Conservation (phyloP, 1,284 basidiomycete genomes). For the Sporisorium exsertum region DNA sequence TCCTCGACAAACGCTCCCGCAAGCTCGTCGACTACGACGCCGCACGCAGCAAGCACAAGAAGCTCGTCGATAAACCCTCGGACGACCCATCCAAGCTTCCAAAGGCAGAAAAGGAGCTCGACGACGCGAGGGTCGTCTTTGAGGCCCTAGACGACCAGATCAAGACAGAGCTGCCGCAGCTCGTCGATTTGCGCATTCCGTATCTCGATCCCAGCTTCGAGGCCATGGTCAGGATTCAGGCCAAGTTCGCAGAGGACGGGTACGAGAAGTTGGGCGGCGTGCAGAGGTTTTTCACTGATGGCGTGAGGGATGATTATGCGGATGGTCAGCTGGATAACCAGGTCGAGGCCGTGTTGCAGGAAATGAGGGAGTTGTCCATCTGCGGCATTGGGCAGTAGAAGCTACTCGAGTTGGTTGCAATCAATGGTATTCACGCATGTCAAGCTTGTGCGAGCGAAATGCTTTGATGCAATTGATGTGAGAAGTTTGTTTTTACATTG, state of each 20-base stretch:
- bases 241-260: conserved; percentile 95
- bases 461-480: no score
- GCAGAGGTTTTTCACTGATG: conserved; percentile 77
- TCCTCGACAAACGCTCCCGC: conserved; percentile 93
- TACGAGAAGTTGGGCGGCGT: conserved; percentile 98
- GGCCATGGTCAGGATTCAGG: conserved; percentile 94
- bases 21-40: conserved; percentile 98
- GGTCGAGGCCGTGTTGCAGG: conserved; percentile 91
- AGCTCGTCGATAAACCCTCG: conserved; percentile 89
- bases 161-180: conserved; percentile 87
- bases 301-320: conserved; percentile 80
- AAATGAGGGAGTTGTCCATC: conserved; percentile 95
- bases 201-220: conserved; percentile 99
- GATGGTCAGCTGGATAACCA: conserved; percentile 94
- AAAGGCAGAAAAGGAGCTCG: conserved; percentile 91
- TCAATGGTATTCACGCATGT: not conserved
- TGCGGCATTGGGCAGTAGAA: conserved; percentile 67
- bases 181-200: conserved; percentile 93
- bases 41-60: conserved; percentile 79
- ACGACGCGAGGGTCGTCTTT: conserved; percentile 92
- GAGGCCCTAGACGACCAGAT: conserved; percentile 92
- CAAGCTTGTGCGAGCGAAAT: not conserved
- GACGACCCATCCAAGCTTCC: conserved; percentile 93
- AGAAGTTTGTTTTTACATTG: no score
- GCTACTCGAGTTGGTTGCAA: no score